phyloP scores from a whole-genome alignment of 805 yeast species.

The Zygosaccharomyces lentus region DNA sequence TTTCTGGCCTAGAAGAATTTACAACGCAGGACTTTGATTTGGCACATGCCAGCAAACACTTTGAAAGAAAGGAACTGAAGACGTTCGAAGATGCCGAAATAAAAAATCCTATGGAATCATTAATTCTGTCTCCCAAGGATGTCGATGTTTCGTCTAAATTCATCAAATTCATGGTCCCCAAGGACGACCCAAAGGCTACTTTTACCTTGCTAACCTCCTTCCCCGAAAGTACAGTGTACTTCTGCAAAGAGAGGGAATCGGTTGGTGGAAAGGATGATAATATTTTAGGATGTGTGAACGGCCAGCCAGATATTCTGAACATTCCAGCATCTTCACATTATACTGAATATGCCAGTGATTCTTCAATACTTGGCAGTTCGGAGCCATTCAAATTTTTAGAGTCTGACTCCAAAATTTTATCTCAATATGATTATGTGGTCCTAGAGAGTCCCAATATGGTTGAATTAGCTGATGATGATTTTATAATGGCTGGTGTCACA shows the following conservation, averaged over 20 bases:
- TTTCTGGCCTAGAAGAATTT: conserved; percentile 55
- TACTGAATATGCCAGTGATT: conserved; percentile 42
- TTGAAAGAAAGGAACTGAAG: not conserved
- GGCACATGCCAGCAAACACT: conserved; percentile 2
- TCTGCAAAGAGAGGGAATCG: conserved; percentile 12
- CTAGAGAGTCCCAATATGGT: conserved; percentile 36
- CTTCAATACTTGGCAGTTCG: conserved; percentile 50
- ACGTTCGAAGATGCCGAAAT: conserved; percentile 4
- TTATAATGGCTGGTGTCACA: conserved; percentile 23
- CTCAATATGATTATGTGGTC: conserved; percentile 47
- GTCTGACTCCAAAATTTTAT: conserved; percentile 38
- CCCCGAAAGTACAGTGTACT: conserved; percentile 10
- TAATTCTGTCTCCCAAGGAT: conserved; percentile 1
- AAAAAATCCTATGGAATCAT: not conserved
- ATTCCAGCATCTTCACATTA: conserved; percentile 50
- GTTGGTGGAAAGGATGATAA: not conserved
- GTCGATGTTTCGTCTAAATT: not conserved
- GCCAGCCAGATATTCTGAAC: conserved; percentile 13
- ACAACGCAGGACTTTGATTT: conserved; percentile 3
- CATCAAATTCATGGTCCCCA: conserved; percentile 4
- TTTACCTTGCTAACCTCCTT: conserved; percentile 22
- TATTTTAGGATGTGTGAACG: not conserved
- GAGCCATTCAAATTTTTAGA: conserved; percentile 49
- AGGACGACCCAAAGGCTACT: not conserved
- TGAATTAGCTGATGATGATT: conserved; percentile 17